A percentile compares a stretch with the other conserved stretches of the same genome.
Evolutionary conservation across 2,329 filamentous ascomycete genomes (phyloP).

Genomic region (Trichophyton mentagrophytes): DNA sequence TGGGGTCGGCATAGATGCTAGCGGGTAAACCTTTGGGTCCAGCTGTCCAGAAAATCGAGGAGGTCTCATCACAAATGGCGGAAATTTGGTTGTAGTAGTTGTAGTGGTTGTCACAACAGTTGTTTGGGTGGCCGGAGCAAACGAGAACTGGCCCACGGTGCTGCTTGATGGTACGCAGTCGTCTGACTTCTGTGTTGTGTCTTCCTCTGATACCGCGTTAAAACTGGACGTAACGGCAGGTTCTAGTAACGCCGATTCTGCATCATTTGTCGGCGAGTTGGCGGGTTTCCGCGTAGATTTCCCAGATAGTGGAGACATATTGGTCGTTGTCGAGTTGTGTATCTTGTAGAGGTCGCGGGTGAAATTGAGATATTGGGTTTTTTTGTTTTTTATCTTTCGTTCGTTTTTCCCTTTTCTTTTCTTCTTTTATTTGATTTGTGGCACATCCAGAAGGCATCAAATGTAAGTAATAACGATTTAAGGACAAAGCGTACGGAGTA

Average conservation of each 20-base stretch:
- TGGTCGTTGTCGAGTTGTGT: not conserved
- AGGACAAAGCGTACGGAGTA: not conserved
- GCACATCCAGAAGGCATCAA: not conserved
- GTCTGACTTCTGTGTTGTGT: not conserved
- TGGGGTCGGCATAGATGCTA: slow-evolving; percentile 73
- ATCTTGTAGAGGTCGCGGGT: not conserved
- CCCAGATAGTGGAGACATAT: not conserved
- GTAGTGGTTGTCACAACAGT: slow-evolving; percentile 79
- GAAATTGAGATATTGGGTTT: not conserved
- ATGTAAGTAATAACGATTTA: not conserved
- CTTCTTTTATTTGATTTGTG: not conserved
- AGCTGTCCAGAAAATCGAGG: slow-evolving; percentile 58
- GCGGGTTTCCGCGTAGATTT: slow-evolving; percentile 1
- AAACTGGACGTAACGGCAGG: not conserved
- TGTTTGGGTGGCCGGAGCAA: slow-evolving; percentile 51
- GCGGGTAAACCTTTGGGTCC: slow-evolving; percentile 79
- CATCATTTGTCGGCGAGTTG: not conserved
- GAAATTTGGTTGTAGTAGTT: slow-evolving; percentile 68
- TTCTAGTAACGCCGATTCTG: not conserved
- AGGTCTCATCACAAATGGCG: slow-evolving; percentile 66
- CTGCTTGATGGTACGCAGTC: not conserved
- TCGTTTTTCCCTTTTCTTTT: not conserved
- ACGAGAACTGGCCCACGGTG: slow-evolving; percentile 48
- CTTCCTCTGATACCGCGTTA: not conserved
- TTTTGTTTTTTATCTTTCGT: not conserved